Base-by-base conservation (phyloP, 768 basidiomycete species). In the Sistotremastrum niveocremeum region DNA sequence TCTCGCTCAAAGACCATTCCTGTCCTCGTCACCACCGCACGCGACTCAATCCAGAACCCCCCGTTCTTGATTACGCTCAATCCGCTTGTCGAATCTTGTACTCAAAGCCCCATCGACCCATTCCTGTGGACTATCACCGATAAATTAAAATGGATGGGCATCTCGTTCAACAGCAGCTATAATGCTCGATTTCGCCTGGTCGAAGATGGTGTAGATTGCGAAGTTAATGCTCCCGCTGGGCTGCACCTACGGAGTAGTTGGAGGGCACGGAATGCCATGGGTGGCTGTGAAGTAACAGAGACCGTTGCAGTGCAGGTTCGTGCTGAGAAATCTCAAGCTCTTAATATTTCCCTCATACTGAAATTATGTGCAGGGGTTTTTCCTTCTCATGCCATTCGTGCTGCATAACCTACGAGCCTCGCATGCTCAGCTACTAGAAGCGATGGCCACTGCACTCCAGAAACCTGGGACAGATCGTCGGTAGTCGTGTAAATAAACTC, bases 41-140 rank as follows among this genome's bases (percentile, higher is more conserved):
- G 20, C 20, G 20, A 20, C 20, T 20, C 20, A 20, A 20, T 50
- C 5, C 38, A 50, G 30, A 46, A 50, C 30, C 49, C 49, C 6
- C 3, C 5, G 4, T 41, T 7, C 40, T 33, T 50, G 30, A 42
- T 42, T 31, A 34, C 12, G 6, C 38, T 50, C 30, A 47, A 42
- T 30, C 49, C 49, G 34, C 45, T 50, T n/a, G 49, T 50, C 12
- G 38, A 36, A 7, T 9, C 8, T 7, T 11, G 31, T n/a, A 35
- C n/a, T 9, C 40, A 31, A 12, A 40, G 37, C 7, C 12, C 48
- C 7, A 12, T n/a, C 9, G 49, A 50, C 28, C 36, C 30, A 29
- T 12, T 37, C 9, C 31, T 40, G 8, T 50, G 40, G 35, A 33
- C 28, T 34, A 47, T 50, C 7, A 48, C 47, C 7, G 49, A 50